Conservation (phyloP, 306 rosid genomes). For the Prunus mira region DNA sequence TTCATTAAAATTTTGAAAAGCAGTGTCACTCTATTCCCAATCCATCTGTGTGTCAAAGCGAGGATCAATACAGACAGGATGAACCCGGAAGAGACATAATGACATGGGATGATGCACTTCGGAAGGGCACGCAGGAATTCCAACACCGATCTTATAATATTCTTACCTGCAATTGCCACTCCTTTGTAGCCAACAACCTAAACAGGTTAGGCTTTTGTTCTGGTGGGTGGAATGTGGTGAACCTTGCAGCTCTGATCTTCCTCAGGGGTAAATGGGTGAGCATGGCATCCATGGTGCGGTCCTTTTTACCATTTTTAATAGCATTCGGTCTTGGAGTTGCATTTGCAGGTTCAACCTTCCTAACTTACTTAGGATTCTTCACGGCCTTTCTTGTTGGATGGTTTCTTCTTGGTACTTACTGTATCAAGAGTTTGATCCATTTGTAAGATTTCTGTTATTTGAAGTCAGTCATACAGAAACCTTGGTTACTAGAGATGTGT, state of each 20-base stretch:
- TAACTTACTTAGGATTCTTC: conserved; percentile 58
- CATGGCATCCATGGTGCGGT: conserved; percentile 48
- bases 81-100: conserved; percentile 44
- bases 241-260: conserved; percentile 77
- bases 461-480: neutral
- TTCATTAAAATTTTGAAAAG: conserved; percentile 26
- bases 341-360: conserved; percentile 65
- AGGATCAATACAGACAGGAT: conserved; percentile 39
- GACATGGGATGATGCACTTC: conserved; percentile 82
- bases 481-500: neutral
- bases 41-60: conserved; percentile 35
- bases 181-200: conserved; percentile 85
- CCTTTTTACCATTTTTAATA: conserved; percentile 65
- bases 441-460: conserved; percentile 43
- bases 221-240: conserved; percentile 94
- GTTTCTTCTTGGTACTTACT: conserved; percentile 83
- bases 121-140: conserved; percentile 78
- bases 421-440: conserved; percentile 71
- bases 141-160: conserved; percentile 83
- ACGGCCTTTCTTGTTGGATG: conserved; percentile 66
- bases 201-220: conserved; percentile 69
- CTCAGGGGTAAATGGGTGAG: conserved; percentile 88
- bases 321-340: conserved; percentile 61
- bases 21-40: conserved; percentile 50
- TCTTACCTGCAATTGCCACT: conserved; percentile 91